Evolutionary conservation across 495 filamentous ascomycete species (phyloP).

Genomic region (Talaromyces thailandensis): DNA sequence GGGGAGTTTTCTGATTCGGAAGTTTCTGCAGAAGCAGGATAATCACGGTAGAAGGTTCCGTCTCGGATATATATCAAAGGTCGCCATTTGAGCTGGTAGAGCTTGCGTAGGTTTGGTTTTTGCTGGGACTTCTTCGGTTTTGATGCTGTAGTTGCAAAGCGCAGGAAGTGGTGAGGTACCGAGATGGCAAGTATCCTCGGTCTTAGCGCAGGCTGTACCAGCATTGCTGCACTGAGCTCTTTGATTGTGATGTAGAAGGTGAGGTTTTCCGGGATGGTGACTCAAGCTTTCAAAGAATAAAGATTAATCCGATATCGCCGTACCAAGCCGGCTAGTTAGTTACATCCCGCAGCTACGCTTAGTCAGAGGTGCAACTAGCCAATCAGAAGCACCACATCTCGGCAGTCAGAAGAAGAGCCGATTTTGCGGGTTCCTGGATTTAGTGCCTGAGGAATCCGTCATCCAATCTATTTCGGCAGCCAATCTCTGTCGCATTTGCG

Average conservation of each 20-base stretch:
- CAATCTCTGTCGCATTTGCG: neutral
- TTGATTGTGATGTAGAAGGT: neutral
- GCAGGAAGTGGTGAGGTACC: neutral
- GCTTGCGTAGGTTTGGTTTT: neutral
- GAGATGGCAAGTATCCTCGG: neutral
- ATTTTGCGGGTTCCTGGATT: neutral
- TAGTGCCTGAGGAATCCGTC: neutral
- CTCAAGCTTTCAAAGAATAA: neutral
- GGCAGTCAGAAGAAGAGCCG: neutral
- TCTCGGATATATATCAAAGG: constrained; percentile 66
- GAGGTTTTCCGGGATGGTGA: too few species aligned
- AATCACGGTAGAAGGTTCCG: constrained; percentile 73
- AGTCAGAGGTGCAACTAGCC: neutral
- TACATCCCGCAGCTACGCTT: neutral
- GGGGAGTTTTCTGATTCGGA: constrained; percentile 38
- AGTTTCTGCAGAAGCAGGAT: constrained; percentile 45
- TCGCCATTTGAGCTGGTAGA: neutral
- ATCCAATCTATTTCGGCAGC: neutral
- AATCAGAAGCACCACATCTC: neutral
- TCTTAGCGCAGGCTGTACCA: neutral
- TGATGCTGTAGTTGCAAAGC: neutral
- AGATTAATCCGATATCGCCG: neutral
- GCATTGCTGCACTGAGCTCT: neutral
- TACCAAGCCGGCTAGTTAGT: constrained; percentile 1
- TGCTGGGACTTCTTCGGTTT: neutral